A percentile compares a stretch with the other conserved stretches of the same genome.
These are phyloP conservation scores for Xeromyces bisporus DNA, from an alignment of 495 filamentous ascomycete genomes.

Conservation along the genomic window DNA sequence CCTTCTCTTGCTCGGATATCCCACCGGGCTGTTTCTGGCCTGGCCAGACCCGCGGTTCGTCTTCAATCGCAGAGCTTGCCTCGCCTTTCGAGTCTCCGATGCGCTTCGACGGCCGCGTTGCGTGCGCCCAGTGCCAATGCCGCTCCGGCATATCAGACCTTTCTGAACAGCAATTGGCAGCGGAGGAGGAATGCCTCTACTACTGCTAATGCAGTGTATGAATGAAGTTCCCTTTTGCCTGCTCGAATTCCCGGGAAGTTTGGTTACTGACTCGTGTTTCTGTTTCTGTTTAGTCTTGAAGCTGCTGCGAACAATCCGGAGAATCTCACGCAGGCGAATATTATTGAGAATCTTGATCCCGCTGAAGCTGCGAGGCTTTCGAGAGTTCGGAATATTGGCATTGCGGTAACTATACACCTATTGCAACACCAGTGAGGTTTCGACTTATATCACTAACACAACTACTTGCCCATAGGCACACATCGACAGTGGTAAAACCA, in stretches of 20 bases:
- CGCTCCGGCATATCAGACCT: constrained; percentile 24
- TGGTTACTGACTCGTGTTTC: constrained; percentile 4
- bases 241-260: background rate
- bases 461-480: constrained; percentile 53
- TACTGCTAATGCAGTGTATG: constrained; percentile 27
- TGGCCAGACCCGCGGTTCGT: constrained; percentile 23
- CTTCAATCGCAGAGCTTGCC: constrained; percentile 25
- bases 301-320: constrained; percentile 44
- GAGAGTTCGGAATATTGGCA: constrained; percentile 88
- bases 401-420: constrained; percentile 47
- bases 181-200: constrained; percentile 27
- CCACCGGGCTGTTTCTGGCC: constrained; percentile 25
- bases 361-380: constrained; percentile 59
- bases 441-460: too few relatives aligned
- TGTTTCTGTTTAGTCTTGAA: constrained; percentile 28
- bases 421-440: background rate
- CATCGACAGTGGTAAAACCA: constrained; percentile 98
- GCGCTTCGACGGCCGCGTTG: constrained; percentile 26
- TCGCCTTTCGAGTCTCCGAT: constrained; percentile 19
- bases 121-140: constrained; percentile 23
- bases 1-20: constrained; percentile 29
- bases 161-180: constrained; percentile 19
- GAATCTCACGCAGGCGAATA: constrained; percentile 44
- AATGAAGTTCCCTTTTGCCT: background rate
- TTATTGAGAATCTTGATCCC: constrained; percentile 56